phyloP scores from a whole-genome alignment of 768 basidiomycete genomes.

The Tylopilus sp. region DNA sequence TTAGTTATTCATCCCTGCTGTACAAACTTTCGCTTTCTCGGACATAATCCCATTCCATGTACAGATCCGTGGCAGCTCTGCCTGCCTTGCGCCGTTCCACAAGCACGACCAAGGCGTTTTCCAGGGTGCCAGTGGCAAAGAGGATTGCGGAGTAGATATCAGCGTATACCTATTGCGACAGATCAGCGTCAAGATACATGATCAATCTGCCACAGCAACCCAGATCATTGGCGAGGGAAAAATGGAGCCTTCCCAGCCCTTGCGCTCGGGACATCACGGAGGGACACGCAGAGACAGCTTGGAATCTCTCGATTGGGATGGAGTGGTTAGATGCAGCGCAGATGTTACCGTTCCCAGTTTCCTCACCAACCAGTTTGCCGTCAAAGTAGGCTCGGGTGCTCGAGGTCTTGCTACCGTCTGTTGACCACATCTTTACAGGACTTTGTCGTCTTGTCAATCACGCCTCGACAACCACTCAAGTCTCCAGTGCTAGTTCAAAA shows the following conservation, averaged over 20 bases:
- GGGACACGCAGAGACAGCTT: conserved; percentile 23
- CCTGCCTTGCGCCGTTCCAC: conserved; percentile 47
- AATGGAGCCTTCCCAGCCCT: conserved; percentile 43
- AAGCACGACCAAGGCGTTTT: conserved; percentile 10
- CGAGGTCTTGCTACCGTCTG: not conserved
- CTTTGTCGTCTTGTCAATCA: conserved; percentile 48
- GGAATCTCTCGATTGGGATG: conserved; percentile 60
- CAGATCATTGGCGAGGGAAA: conserved; percentile 47
- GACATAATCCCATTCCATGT: conserved; percentile 65
- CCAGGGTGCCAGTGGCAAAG: not conserved
- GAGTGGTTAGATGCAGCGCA: conserved; percentile 41
- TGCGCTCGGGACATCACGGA: conserved; percentile 9
- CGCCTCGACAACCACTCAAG: conserved; percentile 38
- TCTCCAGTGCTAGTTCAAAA: conserved; percentile 37
- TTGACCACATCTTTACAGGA: conserved; percentile 40
- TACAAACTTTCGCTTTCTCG: conserved; percentile 48
- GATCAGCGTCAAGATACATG: conserved; percentile 33
- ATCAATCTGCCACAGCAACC: conserved; percentile 2
- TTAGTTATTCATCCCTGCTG: conserved; percentile 60
- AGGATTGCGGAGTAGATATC: conserved; percentile 26
- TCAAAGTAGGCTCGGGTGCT: conserved; percentile 41
- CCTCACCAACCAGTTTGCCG: conserved; percentile 38
- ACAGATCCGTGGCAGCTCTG: conserved; percentile 48
- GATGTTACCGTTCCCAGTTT: conserved; percentile 46
- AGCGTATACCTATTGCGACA: conserved; percentile 56